Base-by-base conservation (phyloP, 768 basidiomycete species). In the Boletus pseudopeckii region DNA sequence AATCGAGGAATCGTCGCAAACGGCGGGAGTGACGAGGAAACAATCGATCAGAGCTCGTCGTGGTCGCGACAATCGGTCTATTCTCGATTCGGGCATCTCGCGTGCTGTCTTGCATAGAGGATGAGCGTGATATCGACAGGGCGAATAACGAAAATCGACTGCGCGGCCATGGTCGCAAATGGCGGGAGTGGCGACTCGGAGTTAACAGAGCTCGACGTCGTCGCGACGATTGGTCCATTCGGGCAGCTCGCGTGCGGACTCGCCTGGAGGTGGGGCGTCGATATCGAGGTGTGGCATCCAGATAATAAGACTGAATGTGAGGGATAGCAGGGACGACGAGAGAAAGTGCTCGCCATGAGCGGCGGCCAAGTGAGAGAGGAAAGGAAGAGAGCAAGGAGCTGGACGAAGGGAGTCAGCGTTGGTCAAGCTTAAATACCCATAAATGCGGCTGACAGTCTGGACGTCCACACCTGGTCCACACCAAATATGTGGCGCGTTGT, bases 381-480 rank as follows among this genome's bases (percentile, higher is more conserved):
- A 11, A 40, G 33, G 37, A 14, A 43, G 45, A 30, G 34, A 28
- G 15, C 10, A 37, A 24, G 33, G 10, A 39, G 5, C 14, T 20
- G 42, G 37, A 28, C 11, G 55, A 37, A 15, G 36, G 17, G 13
- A 36, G 10, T 37, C 30, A 30, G 30, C 6, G 34, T 15, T 41
- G 38, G 47, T 24, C 22, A 36, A 8, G 41, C 7, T 60, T 58
- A 60, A 48, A 58, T 58, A 58, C 58, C 37, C 4, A 7, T 17
- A 8, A 39, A 1, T 10, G 57, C 28, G 57, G 57, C 57, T 58
- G 57, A 60, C 57, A 14, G 34, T 18, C 8, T 32, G 15, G 8
- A 20, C 13, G 52, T 33, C 24, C 28, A 37, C 40, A 53, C 30
- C 7, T 13, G 28, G 28, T n/a, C 9, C 33, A 49, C 33, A 28